phyloP scores from a whole-genome alignment of 257 asterid species.

The Oldenlandia corymbosa region DNA sequence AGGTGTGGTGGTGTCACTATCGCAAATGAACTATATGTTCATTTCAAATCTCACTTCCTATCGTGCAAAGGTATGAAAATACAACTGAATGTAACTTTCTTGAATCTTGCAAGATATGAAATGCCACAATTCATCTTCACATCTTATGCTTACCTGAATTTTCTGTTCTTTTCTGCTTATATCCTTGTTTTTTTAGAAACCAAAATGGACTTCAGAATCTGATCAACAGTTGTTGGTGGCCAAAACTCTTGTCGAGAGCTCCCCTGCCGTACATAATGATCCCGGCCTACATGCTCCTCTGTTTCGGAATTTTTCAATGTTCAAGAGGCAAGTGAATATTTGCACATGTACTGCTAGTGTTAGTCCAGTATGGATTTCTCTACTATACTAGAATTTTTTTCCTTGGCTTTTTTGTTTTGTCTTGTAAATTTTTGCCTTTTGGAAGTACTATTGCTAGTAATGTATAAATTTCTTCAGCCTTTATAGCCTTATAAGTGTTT shows the following conservation, averaged over 20 bases:
- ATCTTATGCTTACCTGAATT: background rate
- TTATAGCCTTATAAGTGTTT: no score
- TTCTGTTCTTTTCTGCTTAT: conserved; percentile 4
- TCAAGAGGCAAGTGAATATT: conserved; percentile 34
- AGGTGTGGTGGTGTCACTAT: conserved; percentile 39
- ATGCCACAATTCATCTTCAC: background rate
- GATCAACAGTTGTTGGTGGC: conserved; percentile 48
- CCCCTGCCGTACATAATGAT: conserved; percentile 28
- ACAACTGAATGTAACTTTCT: background rate
- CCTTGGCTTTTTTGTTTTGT: background rate
- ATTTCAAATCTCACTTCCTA: conserved; percentile 38
- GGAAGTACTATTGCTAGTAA: background rate
- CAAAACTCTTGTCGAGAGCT: conserved; percentile 48
- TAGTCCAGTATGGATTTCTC: background rate
- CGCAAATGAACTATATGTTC: conserved; percentile 60
- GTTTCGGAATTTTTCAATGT: conserved; percentile 50
- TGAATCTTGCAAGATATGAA: background rate
- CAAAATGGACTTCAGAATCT: conserved; percentile 52
- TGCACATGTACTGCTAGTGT: background rate
- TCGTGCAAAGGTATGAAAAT: conserved; percentile 36
- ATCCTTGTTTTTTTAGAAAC: conserved; percentile 41
- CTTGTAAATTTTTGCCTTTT: background rate
- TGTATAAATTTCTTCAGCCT: no score
- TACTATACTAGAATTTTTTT: no score
- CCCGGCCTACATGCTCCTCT: conserved; percentile 43